Evolutionary conservation across 78 protist species (phyloP).

Genomic region (Emiliania huxleyi): DNA sequence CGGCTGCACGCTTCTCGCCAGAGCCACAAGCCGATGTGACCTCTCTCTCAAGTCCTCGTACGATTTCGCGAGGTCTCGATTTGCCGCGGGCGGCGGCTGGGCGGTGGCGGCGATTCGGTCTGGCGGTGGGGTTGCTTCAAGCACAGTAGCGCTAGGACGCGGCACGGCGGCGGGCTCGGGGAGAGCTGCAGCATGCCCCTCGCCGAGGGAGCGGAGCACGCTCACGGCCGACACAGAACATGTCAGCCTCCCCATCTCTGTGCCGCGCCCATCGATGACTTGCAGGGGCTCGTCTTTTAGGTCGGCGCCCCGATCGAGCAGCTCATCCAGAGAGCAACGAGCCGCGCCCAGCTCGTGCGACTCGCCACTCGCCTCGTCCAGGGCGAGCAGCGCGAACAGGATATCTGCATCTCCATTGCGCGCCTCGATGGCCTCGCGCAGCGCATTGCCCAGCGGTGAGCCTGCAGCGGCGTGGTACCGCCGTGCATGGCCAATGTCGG

Average conservation of each 20-base stretch:
- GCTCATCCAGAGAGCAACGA: background rate
- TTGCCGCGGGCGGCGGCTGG: background rate
- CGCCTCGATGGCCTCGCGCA: background rate
- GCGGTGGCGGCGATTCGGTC: background rate
- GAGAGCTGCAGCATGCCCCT: background rate
- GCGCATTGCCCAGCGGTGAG: background rate
- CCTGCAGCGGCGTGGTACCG: background rate
- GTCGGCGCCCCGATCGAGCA: background rate
- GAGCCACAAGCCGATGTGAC: background rate
- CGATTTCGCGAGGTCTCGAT: background rate
- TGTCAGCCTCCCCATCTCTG: background rate
- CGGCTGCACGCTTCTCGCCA: background rate
- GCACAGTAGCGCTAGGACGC: background rate
- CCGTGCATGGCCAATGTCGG: background rate
- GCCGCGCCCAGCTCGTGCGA: background rate
- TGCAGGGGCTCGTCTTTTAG: background rate
- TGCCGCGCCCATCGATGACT: background rate
- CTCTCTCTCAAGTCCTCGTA: background rate
- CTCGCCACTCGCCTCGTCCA: background rate
- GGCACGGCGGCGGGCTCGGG: background rate
- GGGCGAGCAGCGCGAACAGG: background rate
- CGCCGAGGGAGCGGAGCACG: background rate
- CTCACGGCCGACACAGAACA: background rate
- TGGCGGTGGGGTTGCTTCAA: background rate
- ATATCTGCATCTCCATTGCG: background rate